A percentile compares a stretch with the other conserved stretches of the same genome.
Conservation (phyloP, 2,329 filamentous ascomycete genomes). For the Domatiomyces catenatus region DNA sequence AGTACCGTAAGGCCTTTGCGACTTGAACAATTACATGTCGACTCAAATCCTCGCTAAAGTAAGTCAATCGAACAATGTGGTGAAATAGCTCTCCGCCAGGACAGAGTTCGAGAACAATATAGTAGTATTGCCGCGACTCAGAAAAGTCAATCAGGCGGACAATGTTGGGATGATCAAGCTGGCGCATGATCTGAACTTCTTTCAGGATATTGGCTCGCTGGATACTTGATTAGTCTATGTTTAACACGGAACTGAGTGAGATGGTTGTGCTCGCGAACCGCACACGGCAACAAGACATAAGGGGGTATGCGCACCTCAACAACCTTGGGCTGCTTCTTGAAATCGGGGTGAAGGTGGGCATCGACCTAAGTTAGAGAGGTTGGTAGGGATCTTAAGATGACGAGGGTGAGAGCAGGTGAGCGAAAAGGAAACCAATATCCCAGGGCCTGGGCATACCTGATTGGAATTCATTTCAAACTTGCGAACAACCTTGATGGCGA, state of each 20-base stretch:
- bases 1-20: slow-evolving; percentile 80
- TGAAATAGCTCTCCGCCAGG: slow-evolving; percentile 95
- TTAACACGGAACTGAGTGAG: slow-evolving; percentile 8
- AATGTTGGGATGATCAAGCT: slow-evolving; percentile 91
- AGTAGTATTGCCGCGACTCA: slow-evolving; percentile 90
- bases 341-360: slow-evolving; percentile 86
- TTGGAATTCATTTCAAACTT: slow-evolving; percentile 98
- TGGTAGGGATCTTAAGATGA: slow-evolving; percentile 30
- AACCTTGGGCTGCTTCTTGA: slow-evolving; percentile 86
- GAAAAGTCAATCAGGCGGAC: slow-evolving; percentile 86
- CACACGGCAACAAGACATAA: background rate
- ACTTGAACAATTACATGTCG: slow-evolving; percentile 91
- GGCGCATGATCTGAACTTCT: slow-evolving; percentile 97
- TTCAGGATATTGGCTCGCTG: slow-evolving; percentile 95
- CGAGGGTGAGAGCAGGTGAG: slow-evolving; percentile 12
- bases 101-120: slow-evolving; percentile 88
- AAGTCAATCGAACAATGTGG: slow-evolving; percentile 93
- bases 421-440: slow-evolving; percentile 16
- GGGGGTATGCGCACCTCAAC: slow-evolving; percentile 67
- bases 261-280: background rate
- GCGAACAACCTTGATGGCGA: slow-evolving; percentile 95
- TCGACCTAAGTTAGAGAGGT: slow-evolving; percentile 55
- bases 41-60: slow-evolving; percentile 92
- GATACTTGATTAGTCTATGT: slow-evolving; percentile 17
- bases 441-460: slow-evolving; percentile 57